Conservation (phyloP, 2,329 filamentous ascomycete genomes). For the Coniochaeta ligniaria region DNA sequence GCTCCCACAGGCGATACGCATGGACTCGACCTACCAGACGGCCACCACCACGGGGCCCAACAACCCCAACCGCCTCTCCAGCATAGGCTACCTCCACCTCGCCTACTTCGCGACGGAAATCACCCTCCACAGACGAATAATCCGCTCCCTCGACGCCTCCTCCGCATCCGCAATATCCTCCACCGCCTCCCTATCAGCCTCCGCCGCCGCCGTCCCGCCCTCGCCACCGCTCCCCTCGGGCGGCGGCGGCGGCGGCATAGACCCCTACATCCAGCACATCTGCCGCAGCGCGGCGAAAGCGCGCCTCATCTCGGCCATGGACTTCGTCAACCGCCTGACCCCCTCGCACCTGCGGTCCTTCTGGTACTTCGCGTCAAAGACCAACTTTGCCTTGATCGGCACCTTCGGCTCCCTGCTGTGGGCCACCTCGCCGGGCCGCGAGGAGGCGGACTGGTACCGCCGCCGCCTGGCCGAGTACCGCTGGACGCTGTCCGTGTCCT, state of each 20-base stretch:
- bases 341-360: slow-evolving; percentile 82
- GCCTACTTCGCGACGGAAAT: slow-evolving; percentile 94
- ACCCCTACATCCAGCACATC: slow-evolving; percentile 82
- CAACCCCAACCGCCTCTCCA: slow-evolving; percentile 42
- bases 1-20: slow-evolving; percentile 55
- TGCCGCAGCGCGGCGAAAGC: slow-evolving; percentile 92
- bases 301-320: slow-evolving; percentile 89
- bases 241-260: slow-evolving; percentile 53
- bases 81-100: slow-evolving; percentile 74
- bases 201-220: slow-evolving; percentile 22
- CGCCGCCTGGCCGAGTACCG: slow-evolving; percentile 80
- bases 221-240: slow-evolving; percentile 14
- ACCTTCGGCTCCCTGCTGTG: slow-evolving; percentile 88
- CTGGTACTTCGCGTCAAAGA: slow-evolving; percentile 84
- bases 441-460: slow-evolving; percentile 91
- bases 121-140: slow-evolving; percentile 83
- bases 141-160: slow-evolving; percentile 60
- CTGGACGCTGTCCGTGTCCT: slow-evolving; percentile 87
- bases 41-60: slow-evolving; percentile 20
- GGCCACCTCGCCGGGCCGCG: slow-evolving; percentile 77
- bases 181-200: slow-evolving; percentile 11
- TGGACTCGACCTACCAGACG: slow-evolving; percentile 51
- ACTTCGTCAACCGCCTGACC: slow-evolving; percentile 89
- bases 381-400: slow-evolving; percentile 90
- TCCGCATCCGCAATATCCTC: slow-evolving; percentile 25